Base-by-base conservation (phyloP, 2,329 filamentous ascomycete species). In the Pseudocercospora eumusae region DNA sequence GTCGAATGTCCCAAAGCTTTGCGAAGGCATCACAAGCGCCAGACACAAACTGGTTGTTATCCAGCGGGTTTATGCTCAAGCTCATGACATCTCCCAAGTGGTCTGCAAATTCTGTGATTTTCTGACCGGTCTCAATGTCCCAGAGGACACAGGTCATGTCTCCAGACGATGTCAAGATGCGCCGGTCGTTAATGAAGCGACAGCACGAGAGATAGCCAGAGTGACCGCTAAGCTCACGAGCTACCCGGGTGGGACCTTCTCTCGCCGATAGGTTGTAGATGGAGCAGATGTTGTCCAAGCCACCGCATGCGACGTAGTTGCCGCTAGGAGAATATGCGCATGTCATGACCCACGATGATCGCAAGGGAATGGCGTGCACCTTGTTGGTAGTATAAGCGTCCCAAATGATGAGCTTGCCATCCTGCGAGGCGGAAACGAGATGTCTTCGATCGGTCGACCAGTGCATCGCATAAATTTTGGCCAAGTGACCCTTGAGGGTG, bases 91-190 rank as follows among this genome's bases (percentile, higher is more conserved):
- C 95, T 75, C 95, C 95, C 10, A 99, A 84, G 77, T 99, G 95
- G 79, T 99, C 95, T 74, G 95, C 95, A 71, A 98, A 99, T 77
- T 99, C 95, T 74, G 93, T 96, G 45, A 96, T 90, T 82, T 97
- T 97, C 68, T 93, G 92, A 61, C 95, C 95, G 0, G 93, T 96
- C 80, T 99, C 95, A 68, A 99, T 93, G 81, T 99, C 95, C 95
- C 95, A 99, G 75, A 98, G 91, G 89, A 98, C 97, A 78, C 95
- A 99, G 57, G 95, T 99, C 95, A 99, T 99, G 76, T 99, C 95
- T 67, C 95, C 95, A 2, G 95, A 99, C 0, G 95, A 98, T 64
- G 95, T 99, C 68, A 99, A 87, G 74, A 99, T 98, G 75, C 92
- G 92, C 74, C 95, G 89, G 81, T 99, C 95, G 77, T 96, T 98